Evolutionary conservation across 2,329 filamentous ascomycete genomes (phyloP), one percentile per base, ranked within the genome.

Genomic region (Fusarium sp.): DNA sequence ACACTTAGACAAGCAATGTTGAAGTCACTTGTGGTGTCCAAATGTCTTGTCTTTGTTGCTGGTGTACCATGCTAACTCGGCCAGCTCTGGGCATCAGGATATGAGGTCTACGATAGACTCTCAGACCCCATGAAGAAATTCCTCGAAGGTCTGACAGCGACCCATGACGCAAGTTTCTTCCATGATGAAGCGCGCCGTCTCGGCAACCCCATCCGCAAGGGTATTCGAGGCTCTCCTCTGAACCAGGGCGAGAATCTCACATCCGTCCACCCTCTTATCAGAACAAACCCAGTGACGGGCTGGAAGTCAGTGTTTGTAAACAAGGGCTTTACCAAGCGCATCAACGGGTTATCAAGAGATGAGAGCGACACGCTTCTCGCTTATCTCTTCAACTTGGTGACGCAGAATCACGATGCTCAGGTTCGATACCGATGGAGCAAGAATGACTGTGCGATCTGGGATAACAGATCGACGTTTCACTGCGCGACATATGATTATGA

Each of bases 371-470:
- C 82, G 28, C 75, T 87, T n/a, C 80, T 87, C 4, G 69, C 73
- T 15, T 85, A 85, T 63, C 79, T 84, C 42, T 81, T 83, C 66
- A 81, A 82, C 61, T 71, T 86, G 12, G 78, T 85, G 12, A 81
- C 81, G 8, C 79, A 86, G 72, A 88, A 88, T 71, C 85, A 88
- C 63, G 86, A 89, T 70, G 79, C 83, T 1, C 86, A 88, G 71
- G 85, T 88, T 10, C 80, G 86, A 6, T 87, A 84, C 71, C 80
- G 80, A 53, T 87, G 85, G 85, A 79, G 77, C 54, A 78, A 82
- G 72, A 85, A 86, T 57, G 84, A 87, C 69, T 73, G 84, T 6
- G 85, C 88, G 2, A 89, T 91, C 67, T 92, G 89, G 89, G 89
- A 92, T 73, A 91, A 91, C 71, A 77, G 83, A 51, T 83, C 78